These are phyloP conservation scores for Globisporangium echinulatum DNA, from an alignment of 352 stramenopile genomes.

Conservation along the genomic window DNA sequence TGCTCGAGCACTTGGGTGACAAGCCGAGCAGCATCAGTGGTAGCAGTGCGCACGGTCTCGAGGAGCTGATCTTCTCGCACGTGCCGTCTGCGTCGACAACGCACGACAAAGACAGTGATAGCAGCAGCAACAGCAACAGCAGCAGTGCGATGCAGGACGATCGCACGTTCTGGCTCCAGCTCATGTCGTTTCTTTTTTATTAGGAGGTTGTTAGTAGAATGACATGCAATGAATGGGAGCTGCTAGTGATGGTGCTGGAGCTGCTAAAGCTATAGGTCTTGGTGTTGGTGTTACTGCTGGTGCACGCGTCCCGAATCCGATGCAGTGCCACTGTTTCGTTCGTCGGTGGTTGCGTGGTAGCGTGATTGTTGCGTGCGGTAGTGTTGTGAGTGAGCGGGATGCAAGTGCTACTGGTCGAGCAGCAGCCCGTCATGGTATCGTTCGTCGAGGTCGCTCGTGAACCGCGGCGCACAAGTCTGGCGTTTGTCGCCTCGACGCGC, in stretches of 20 bases:
- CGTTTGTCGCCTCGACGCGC: background rate
- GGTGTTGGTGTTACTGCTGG: background rate
- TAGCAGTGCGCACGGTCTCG: background rate
- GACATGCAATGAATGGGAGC: background rate
- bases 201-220: background rate
- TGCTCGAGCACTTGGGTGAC: background rate
- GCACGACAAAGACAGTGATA: background rate
- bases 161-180: conserved; percentile 46
- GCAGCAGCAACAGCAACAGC: background rate
- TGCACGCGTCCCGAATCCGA: too few relatives aligned
- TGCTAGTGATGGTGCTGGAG: background rate
- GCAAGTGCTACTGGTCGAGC: background rate
- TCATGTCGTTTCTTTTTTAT: conserved; percentile 52
- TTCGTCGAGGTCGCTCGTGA: too few relatives aligned
- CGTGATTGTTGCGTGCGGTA: background rate
- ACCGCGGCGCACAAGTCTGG: background rate
- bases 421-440: too few relatives aligned
- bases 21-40: background rate
- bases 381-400: background rate
- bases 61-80: background rate
- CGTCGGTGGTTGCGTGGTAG: background rate
- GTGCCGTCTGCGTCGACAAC: too few relatives aligned
- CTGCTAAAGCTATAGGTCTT: background rate
- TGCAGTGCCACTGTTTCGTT: too few relatives aligned
- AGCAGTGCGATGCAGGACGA: conserved; percentile 11